Evolutionary conservation across 768 basidiomycete genomes (phyloP).

Genomic region (Lactarius tabidus): DNA sequence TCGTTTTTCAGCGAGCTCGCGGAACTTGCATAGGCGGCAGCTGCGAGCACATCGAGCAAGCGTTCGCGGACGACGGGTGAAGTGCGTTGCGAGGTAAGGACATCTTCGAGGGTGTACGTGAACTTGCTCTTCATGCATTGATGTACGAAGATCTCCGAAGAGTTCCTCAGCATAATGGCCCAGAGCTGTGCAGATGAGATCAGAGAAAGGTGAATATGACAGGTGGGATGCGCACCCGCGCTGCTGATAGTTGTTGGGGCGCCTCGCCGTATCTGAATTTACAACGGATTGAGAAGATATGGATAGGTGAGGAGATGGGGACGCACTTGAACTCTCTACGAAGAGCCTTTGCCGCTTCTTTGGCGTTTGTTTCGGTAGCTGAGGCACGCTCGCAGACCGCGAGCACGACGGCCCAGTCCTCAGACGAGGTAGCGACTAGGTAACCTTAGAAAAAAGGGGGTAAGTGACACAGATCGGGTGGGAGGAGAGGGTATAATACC

Average conservation of each 20-base stretch:
- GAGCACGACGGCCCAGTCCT: constrained; percentile 77
- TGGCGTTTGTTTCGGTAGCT: constrained; percentile 63
- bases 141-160: constrained; percentile 62
- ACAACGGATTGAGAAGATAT: too few species aligned
- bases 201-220: too few species aligned
- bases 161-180: constrained; percentile 73
- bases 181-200: too few species aligned
- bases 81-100: constrained; percentile 57
- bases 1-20: constrained; percentile 34
- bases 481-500: constrained; percentile 38
- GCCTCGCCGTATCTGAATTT: too few species aligned
- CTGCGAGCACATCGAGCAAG: constrained; percentile 75
- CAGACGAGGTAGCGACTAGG: constrained; percentile 71
- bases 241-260: too few species aligned
- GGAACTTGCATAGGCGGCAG: constrained; percentile 68
- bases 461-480: background rate
- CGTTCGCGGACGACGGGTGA: constrained; percentile 79
- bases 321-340: constrained; percentile 81
- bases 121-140: constrained; percentile 76
- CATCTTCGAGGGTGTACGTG: constrained; percentile 74
- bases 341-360: constrained; percentile 79
- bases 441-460: constrained; percentile 45
- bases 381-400: constrained; percentile 86
- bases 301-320: too few species aligned
- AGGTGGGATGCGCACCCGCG: background rate